Base-by-base conservation (phyloP, 2,329 filamentous ascomycete genomes). In the Nannizziopsis arthrosporioides region DNA sequence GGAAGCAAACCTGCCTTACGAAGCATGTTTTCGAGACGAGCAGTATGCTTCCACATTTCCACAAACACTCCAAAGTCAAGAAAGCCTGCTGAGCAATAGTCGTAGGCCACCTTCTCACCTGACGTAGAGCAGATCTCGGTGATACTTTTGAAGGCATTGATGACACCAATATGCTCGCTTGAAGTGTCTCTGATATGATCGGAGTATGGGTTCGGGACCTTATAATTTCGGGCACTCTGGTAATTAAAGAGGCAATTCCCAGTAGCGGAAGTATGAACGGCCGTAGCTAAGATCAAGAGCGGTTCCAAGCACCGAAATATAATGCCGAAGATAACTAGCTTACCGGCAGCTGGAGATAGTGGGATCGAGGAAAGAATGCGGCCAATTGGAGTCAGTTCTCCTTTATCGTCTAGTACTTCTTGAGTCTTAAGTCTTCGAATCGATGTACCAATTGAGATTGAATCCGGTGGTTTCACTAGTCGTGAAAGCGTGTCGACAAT, bases 281-380 rank as follows among this genome's bases (percentile, higher is more conserved):
- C 58, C 12, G 64, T 61, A 32, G 65, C 70, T 4, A 73, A 53
- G 22, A 73, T 65, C 22, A 76, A 53, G 54, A 75, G 66, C 0
- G 73, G 71, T 52, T 75, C 71, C 3, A 76, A 60, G 54, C 73
- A 76, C 34, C 66, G 64, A 60, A 76, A 76, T 40, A 76, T 66
- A 19, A 73, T 58, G 5, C 73, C 73, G 8, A 76, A 58, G 15
- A 74, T 47, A 44, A 75, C 65, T 66, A 75, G 69, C 51, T 74
- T 75, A 27, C 68, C 73, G 32, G 70, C 54, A 2, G 60, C 54
- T 5, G 73, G 73, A 48, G 70, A 63, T 3, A 74, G 59, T 2
- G 70, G 67, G 43, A 72, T 51, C 11, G 58, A 55, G 6, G 66
- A 60, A 31, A 75, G 58, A n/a, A 72, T 50, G n/a, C 59, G 60